Evolutionary conservation across 2,329 filamentous ascomycete species (phyloP), one percentile per base, ranked within the genome.

Genomic region (Aspergillus texensis): DNA sequence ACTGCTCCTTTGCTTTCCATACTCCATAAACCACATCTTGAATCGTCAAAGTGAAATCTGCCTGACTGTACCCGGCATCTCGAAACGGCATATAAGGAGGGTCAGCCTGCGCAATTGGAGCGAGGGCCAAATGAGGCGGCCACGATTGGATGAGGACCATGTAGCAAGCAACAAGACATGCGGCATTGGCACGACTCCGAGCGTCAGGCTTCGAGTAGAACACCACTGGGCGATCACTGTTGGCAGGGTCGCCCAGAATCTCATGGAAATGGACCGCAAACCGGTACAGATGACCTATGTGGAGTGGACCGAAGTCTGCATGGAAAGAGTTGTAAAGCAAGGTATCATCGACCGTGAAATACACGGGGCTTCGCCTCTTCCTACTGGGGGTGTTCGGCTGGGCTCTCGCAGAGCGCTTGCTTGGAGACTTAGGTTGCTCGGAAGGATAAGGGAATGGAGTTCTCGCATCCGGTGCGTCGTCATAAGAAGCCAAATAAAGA

Each of bases 81-180:
- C 95, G 89, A 86, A 99, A 99, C 12, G 95, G 95, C 95, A 99
- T 99, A 83, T 97, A 87, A 28, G 95, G 95, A 52, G 95, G 95
- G 75, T 99, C 95, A 73, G 96, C 91, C 81, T 99, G 95, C 8
- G 95, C 93, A 75, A 99, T 96, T 16, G 95, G 95, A 14, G 94
- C 94, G 48, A 99, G 86, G 39, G 95, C 95, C 72, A 98, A 84
- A 82, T 99, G 95, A 58, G 95, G 95, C 54, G 95, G 92, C 95
- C 95, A 99, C 48, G 92, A 92, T 81, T 99, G 95, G 71, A 99
- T 97, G 68, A 99, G 82, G 50, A 99, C 94, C 94, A 99, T 98
- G 82, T 99, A 99, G 82, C 93, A 97, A 60, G 95, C 94, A 53
- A 99, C 87, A 74, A 99, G 86, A 77, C 94, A 97, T 32, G 95